Evolutionary conservation across 2,329 filamentous ascomycete genomes (phyloP).

Genomic region (Neocucurbitaria cava): DNA sequence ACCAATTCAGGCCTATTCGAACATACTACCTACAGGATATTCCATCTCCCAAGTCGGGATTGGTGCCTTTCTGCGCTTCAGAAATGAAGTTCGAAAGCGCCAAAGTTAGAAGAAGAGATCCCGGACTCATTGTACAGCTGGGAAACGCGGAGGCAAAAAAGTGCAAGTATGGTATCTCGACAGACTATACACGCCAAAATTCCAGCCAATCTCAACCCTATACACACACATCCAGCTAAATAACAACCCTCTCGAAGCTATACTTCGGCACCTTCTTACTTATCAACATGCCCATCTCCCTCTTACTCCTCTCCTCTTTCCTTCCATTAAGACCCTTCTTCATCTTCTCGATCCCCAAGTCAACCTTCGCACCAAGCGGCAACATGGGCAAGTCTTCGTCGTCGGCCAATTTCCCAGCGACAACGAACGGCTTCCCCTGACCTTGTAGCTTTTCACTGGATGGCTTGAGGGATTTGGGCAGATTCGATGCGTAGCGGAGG

Average conservation of each 20-base stretch:
- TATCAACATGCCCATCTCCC: conserved; percentile 79
- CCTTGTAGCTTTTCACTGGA: conserved; percentile 41
- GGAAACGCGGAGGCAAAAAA: background rate
- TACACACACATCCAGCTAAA: conserved; percentile 8
- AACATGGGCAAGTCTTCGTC: conserved; percentile 61
- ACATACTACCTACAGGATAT: too few relatives aligned
- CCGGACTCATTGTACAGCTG: background rate
- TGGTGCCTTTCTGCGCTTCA: too few relatives aligned
- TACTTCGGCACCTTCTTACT: conserved; percentile 84
- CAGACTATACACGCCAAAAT: background rate
- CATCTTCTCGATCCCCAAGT: conserved; percentile 53
- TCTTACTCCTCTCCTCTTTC: conserved; percentile 69
- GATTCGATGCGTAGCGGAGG: conserved; percentile 60
- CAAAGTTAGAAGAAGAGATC: too few relatives aligned
- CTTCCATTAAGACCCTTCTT: conserved; percentile 74
- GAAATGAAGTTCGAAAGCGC: too few relatives aligned
- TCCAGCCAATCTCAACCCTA: background rate
- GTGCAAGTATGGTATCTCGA: background rate
- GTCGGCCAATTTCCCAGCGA: conserved; percentile 31
- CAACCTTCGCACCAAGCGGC: conserved; percentile 74
- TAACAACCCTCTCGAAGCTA: conserved; percentile 75
- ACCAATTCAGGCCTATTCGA: background rate
- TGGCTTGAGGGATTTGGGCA: conserved; percentile 40
- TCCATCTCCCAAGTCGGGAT: too few relatives aligned
- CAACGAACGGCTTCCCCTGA: conserved; percentile 58